phyloP scores from a whole-genome alignment of 768 basidiomycete species.

The Collybia sordida region DNA sequence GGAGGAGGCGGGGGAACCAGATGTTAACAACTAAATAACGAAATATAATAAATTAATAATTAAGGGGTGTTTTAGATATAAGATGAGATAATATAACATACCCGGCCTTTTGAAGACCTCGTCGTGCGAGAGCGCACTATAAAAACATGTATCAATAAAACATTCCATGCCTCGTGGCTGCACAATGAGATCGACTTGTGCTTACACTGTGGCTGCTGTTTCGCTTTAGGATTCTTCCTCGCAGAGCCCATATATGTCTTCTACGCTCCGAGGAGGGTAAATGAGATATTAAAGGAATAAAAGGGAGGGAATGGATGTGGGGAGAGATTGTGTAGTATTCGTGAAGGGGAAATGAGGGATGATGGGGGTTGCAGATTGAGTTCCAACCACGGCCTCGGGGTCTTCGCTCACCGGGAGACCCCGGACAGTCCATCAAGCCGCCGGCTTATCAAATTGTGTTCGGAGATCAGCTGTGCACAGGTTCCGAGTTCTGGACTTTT shows the following conservation, averaged over 20 bases:
- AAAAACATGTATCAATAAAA: slow-evolving; percentile 5
- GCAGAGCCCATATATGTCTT: slow-evolving; percentile 18
- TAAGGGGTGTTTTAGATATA: slow-evolving; percentile 16
- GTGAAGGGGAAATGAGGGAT: slow-evolving; percentile 6
- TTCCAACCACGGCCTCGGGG: slow-evolving; percentile 16
- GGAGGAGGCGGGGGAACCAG: slow-evolving; percentile 12
- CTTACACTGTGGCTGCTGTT: slow-evolving; percentile 15
- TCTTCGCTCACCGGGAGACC: slow-evolving; percentile 21
- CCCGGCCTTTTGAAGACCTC: slow-evolving; percentile 37
- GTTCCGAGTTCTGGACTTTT: neutral
- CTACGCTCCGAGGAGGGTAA: neutral
- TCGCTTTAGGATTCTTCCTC: slow-evolving; percentile 8
- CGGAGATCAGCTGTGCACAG: slow-evolving; percentile 9
- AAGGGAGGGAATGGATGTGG: neutral
- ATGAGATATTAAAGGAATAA: slow-evolving; percentile 4
- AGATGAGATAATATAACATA: slow-evolving; percentile 28
- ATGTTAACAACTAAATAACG: slow-evolving; percentile 30
- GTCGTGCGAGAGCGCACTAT: slow-evolving; percentile 39
- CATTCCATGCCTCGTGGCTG: neutral
- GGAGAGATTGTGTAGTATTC: slow-evolving; percentile 6
- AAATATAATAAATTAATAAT: slow-evolving; percentile 25
- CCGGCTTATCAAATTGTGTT: neutral
- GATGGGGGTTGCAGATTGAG: slow-evolving; percentile 9
- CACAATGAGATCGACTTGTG: slow-evolving; percentile 5
- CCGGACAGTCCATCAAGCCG: slow-evolving; percentile 12